Percentiles rank a stretch among this genome's conserved stretches.
phyloP scores from a whole-genome alignment of 2,329 filamentous ascomycete species.

The Talaromyces albobiverticillius region DNA sequence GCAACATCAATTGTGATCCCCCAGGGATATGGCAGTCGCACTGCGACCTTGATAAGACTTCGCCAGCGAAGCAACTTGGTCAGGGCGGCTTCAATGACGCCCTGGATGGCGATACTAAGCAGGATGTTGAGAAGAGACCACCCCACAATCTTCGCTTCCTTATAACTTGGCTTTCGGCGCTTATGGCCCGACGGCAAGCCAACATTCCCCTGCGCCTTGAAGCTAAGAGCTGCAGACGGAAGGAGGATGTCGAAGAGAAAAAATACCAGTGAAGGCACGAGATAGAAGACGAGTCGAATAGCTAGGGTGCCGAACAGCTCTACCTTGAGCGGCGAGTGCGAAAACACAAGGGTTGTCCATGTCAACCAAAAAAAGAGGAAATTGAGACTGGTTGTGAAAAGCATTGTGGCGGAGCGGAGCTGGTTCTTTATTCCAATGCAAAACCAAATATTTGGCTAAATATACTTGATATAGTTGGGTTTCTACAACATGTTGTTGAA shows the following conservation, averaged over 20 bases:
- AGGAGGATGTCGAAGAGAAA: constrained; percentile 69
- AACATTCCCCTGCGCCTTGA: constrained; percentile 65
- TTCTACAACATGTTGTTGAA: not conserved
- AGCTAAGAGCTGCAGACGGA: constrained; percentile 64
- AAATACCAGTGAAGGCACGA: constrained; percentile 70
- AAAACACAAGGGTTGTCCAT: constrained; percentile 79
- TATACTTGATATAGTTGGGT: not conserved
- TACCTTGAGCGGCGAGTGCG: constrained; percentile 70
- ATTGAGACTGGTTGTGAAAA: constrained; percentile 77
- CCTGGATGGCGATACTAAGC: constrained; percentile 53
- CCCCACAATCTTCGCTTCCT: constrained; percentile 49
- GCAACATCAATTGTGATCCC: constrained; percentile 55
- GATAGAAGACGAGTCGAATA: constrained; percentile 66
- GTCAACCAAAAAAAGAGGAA: constrained; percentile 87
- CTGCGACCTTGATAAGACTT: constrained; percentile 58
- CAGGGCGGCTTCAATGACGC: constrained; percentile 52
- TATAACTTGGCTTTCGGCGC: constrained; percentile 37
- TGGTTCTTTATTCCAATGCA: not conserved
- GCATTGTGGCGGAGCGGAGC: constrained; percentile 38
- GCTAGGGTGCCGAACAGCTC: constrained; percentile 70
- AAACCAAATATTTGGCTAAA: not conserved
- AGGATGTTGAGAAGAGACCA: constrained; percentile 57
- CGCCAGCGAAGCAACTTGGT: constrained; percentile 53
- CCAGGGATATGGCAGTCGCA: constrained; percentile 62
- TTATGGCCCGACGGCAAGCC: constrained; percentile 45